These are phyloP conservation scores for Boletus huronensis DNA, from an alignment of 768 basidiomycete species.

Conservation along the genomic window DNA sequence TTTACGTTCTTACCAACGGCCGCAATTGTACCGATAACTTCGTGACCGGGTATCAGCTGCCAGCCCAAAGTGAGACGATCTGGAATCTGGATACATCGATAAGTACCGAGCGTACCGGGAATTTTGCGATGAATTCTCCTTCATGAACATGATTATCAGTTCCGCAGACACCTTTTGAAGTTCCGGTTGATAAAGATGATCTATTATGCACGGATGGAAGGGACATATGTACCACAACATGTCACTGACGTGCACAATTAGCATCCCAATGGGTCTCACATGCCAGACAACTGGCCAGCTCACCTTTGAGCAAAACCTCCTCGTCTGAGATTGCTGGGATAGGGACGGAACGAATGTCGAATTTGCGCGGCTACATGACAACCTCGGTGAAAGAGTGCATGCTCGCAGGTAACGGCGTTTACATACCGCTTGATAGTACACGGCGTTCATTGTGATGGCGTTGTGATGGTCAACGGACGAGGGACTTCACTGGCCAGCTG, in stretches of 20 bases:
- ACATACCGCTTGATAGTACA: constrained; percentile 43
- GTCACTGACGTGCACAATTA: constrained; percentile 27
- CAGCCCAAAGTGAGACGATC: constrained; percentile 1
- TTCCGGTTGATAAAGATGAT: not conserved
- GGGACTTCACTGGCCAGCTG: not conserved
- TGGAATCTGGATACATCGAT: not conserved
- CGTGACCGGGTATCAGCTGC: constrained; percentile 67
- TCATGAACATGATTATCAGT: constrained; percentile 58
- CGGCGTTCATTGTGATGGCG: constrained; percentile 41
- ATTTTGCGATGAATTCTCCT: constrained; percentile 58
- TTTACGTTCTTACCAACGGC: constrained; percentile 74
- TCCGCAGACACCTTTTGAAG: constrained; percentile 45
- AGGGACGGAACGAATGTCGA: constrained; percentile 49
- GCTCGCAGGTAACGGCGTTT: constrained; percentile 1
- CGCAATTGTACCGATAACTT: constrained; percentile 64
- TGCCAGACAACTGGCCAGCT: constrained; percentile 1
- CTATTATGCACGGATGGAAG: not conserved
- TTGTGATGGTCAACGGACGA: not conserved
- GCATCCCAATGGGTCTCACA: not conserved
- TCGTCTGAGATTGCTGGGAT: constrained; percentile 52
- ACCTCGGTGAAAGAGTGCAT: not conserved
- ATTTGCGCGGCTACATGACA: constrained; percentile 40
- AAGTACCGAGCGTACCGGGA: constrained; percentile 34
- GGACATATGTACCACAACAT: constrained; percentile 38
- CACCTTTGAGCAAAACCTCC: constrained; percentile 59